phyloP scores from a whole-genome alignment of 257 asterid genomes.

The Scutellaria minor region DNA sequence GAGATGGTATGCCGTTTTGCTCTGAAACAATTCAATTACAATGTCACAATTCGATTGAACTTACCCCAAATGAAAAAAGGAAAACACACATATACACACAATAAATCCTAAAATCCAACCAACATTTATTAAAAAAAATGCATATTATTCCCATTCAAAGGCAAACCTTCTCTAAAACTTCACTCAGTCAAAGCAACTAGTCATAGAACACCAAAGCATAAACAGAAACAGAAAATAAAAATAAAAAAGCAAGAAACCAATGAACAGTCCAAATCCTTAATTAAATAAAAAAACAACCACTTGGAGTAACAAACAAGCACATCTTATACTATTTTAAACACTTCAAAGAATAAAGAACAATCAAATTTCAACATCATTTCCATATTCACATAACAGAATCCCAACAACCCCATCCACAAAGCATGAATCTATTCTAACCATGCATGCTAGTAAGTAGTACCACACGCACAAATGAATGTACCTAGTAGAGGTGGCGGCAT shows the following conservation, averaged over 20 bases:
- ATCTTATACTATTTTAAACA: not conserved
- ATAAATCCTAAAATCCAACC: conserved; percentile 18
- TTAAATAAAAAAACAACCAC: conserved; percentile 28
- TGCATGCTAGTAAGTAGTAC: conserved; percentile 28
- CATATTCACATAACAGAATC: conserved; percentile 11
- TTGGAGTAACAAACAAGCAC: conserved; percentile 12
- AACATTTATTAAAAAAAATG: not conserved
- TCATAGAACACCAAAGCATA: not conserved
- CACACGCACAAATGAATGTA: conserved; percentile 27
- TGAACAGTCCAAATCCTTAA: too few species aligned
- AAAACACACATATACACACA: not conserved
- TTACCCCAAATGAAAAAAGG: conserved; percentile 10
- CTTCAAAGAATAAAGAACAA: conserved; percentile 12
- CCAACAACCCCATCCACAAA: conserved; percentile 15
- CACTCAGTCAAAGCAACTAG: not conserved
- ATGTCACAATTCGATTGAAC: conserved; percentile 19
- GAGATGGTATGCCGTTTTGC: conserved; percentile 75
- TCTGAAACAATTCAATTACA: conserved; percentile 47
- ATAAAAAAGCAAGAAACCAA: not conserved
- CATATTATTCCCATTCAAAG: conserved; percentile 17
- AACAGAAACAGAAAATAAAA: conserved; percentile 1
- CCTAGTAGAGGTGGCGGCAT: conserved; percentile 44
- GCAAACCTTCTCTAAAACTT: not conserved
- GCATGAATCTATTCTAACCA: not conserved
- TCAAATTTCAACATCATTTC: conserved; percentile 23